These are phyloP conservation scores for Rhizopogon sp. DNA, from an alignment of 768 basidiomycete species.

Conservation along the genomic window DNA sequence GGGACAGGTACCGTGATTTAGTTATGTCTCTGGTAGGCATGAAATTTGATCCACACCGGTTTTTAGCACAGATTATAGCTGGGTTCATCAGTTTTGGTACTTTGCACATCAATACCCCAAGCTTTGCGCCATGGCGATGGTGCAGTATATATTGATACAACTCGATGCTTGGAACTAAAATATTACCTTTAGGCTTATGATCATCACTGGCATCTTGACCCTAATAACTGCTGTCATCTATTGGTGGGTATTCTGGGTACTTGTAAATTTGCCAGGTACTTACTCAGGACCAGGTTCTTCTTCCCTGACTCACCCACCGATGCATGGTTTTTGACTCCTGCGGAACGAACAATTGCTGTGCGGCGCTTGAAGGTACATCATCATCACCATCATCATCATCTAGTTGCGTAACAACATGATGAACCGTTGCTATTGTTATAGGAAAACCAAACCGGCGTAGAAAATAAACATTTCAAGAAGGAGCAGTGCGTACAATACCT, in stretches of 20 bases:
- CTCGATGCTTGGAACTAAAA: slow-evolving; percentile 1
- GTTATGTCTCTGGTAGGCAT: neutral
- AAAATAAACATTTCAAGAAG: slow-evolving; percentile 77
- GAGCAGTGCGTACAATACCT: slow-evolving; percentile 53
- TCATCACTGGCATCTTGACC: slow-evolving; percentile 62
- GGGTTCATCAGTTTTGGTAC: slow-evolving; percentile 67
- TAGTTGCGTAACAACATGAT: neutral
- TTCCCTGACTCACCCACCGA: slow-evolving; percentile 74
- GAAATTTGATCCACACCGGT: neutral
- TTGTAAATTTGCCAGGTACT: neutral
- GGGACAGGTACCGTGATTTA: slow-evolving; percentile 44
- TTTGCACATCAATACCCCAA: slow-evolving; percentile 51
- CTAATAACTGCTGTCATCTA: slow-evolving; percentile 45
- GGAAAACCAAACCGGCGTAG: slow-evolving; percentile 77
- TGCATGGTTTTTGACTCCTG: slow-evolving; percentile 67
- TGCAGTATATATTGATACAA: slow-evolving; percentile 9
- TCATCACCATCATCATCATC: neutral
- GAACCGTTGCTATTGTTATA: slow-evolving; percentile 13
- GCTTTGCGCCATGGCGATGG: slow-evolving; percentile 76
- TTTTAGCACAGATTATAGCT: slow-evolving; percentile 60
- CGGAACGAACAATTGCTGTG: slow-evolving; percentile 59
- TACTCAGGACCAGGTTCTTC: slow-evolving; percentile 39
- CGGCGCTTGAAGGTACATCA: slow-evolving; percentile 51
- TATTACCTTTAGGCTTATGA: slow-evolving; percentile 48
- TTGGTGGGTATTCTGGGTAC: slow-evolving; percentile 37